phyloP scores from a whole-genome alignment of 202 grass and related monocot genomes.

The Schoenoplectus triqueter region DNA sequence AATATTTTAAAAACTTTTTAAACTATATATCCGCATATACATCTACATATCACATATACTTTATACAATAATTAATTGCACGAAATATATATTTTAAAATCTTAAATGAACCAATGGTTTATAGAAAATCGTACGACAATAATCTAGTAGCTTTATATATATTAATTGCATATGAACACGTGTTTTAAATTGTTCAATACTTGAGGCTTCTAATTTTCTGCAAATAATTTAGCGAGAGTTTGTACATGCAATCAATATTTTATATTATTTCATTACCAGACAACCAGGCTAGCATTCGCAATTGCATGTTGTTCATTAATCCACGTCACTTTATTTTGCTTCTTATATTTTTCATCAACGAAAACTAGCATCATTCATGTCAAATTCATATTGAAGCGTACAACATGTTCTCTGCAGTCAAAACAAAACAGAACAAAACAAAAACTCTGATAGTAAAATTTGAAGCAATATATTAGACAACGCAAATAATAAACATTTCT shows the following conservation, averaged over 20 bases:
- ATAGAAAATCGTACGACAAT: background rate
- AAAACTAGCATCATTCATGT: background rate
- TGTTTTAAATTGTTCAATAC: background rate
- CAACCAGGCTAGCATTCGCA: background rate
- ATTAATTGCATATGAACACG: background rate
- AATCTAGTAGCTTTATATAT: no score
- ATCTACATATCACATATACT: no score
- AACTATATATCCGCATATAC: no score
- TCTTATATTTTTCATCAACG: background rate
- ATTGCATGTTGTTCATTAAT: background rate
- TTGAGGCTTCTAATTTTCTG: background rate
- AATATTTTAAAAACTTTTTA: no score
- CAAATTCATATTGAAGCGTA: background rate
- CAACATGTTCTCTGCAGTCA: background rate
- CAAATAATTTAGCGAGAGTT: background rate
- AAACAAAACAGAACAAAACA: no score
- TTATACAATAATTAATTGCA: no score
- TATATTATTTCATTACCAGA: background rate
- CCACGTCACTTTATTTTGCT: background rate
- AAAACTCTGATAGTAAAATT: no score
- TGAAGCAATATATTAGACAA: no score
- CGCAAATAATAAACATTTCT: no score
- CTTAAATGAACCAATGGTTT: no score
- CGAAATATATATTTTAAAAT: no score
- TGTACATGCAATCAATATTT: background rate